Base-by-base conservation (phyloP, 225 moss, liverwort and hornwort genomes). In the Marchantia paleacea region DNA sequence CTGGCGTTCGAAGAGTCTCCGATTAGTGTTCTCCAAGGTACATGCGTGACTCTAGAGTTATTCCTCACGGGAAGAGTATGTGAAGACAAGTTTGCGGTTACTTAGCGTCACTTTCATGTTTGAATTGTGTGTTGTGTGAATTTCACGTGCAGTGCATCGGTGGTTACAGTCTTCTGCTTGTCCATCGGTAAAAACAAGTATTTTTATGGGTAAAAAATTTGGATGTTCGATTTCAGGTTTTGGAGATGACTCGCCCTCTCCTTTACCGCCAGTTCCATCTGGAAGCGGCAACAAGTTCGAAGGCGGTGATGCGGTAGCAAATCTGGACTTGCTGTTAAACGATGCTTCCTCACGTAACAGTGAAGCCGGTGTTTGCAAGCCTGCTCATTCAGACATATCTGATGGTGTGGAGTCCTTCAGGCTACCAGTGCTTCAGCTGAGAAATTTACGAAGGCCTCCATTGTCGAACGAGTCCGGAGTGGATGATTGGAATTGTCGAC, bases 401-500 rank as follows among this genome's bases (percentile, higher is more conserved):
- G 89, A 87, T 63, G 85, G 85, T 19, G 85, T 77, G 18, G 78
- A 89, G 78, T 86, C 86, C 5, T 82, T 89, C 12, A 80, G 84
- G 60, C 61, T 83, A 54, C 84, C 86, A 18, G 58, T 86, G 7
- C 81, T 85, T 24, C 86, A 82, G 52, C 81, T 88, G 16, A 83
- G 86, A 24, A 31, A 78, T 15, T 84, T 85, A 60, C 80, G 84
- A 26, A 88, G 81, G 73, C 86, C 86, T 16, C 86, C 84, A 16
- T 72, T 88, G 10, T 86, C 88, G 22, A 88, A 90, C 19, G 90
- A 90, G 83, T 88, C 88, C 0, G 82, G 84, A 31, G 79, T 85
- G 22, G 82, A 84, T 15, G 88, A 87, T 79, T 90, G 95, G 83
- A 89, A 86, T 14, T 85, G 90, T 26, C 90, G 93, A 65, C 90